Evolutionary conservation across 768 basidiomycete genomes (phyloP).

Genomic region (Agaricus sinodeliciosus): DNA sequence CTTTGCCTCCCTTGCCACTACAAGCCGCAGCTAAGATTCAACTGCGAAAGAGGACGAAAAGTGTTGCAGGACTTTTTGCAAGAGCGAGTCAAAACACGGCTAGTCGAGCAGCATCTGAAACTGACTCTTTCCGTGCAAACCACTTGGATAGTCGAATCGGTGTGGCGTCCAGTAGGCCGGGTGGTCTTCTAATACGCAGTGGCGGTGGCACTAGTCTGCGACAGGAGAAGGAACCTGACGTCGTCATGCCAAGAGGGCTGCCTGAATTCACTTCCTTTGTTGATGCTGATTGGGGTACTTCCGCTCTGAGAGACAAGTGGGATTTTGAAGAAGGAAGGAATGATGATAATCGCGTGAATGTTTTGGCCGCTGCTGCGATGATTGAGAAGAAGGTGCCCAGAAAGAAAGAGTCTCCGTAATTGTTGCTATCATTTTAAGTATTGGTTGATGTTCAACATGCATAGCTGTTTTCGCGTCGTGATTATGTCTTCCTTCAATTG

Average conservation of each 20-base stretch:
- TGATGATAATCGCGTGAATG: background rate
- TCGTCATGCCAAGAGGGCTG: background rate
- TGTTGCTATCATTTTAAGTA: background rate
- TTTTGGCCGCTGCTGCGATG: slow-evolving; percentile 13
- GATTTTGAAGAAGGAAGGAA: background rate
- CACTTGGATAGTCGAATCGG: background rate
- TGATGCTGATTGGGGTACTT: background rate
- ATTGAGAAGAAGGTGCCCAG: slow-evolving; percentile 12
- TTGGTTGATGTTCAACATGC: too few species aligned
- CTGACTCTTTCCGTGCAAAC: background rate
- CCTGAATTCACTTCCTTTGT: slow-evolving; percentile 2
- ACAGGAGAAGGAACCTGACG: slow-evolving; percentile 1
- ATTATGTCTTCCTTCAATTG: too few species aligned
- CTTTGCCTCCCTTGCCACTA: background rate
- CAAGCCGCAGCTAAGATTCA: background rate
- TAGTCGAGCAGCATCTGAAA: background rate
- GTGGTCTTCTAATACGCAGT: slow-evolving; percentile 4
- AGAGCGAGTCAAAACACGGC: background rate
- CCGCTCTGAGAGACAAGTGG: background rate
- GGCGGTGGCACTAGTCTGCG: slow-evolving; percentile 9
- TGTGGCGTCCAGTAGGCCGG: background rate
- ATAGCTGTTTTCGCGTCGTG: too few species aligned
- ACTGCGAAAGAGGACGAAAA: slow-evolving; percentile 4
- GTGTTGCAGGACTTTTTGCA: background rate
- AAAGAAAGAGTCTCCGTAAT: slow-evolving; percentile 3